These are phyloP conservation scores for Favolaschia claudopus DNA, from an alignment of 768 basidiomycete genomes.

Conservation along the genomic window DNA sequence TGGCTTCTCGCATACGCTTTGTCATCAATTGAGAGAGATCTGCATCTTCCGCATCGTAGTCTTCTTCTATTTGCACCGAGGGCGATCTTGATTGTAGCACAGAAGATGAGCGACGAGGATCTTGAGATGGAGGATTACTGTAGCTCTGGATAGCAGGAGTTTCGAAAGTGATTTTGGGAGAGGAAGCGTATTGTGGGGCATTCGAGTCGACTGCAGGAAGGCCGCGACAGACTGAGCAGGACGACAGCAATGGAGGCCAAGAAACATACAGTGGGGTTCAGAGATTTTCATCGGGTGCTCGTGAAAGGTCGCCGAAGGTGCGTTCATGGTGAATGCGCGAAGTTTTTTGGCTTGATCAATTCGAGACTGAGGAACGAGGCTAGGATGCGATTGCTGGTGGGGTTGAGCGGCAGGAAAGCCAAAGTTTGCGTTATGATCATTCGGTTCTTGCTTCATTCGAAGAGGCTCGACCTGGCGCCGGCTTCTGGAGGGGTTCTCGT, in stretches of 20 bases:
- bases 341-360: conserved; percentile 13
- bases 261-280: conserved; percentile 10
- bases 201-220: conserved; percentile 11
- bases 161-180: conserved; percentile 13
- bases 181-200: conserved; percentile 17
- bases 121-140: neutral
- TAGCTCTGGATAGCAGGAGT: conserved; percentile 2
- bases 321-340: conserved; percentile 22
- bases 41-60: conserved; percentile 26
- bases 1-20: conserved; percentile 31
- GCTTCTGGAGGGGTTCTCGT: too few species aligned
- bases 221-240: neutral
- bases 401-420: conserved; percentile 6
- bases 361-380: conserved; percentile 18
- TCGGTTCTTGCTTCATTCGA: conserved; percentile 26
- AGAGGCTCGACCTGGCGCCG: conserved; percentile 11
- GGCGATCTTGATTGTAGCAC: conserved; percentile 11
- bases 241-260: neutral
- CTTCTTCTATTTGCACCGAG: conserved; percentile 14
- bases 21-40: conserved; percentile 31
- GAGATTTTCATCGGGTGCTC: conserved; percentile 3
- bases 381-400: conserved; percentile 4
- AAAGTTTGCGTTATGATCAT: conserved; percentile 1
- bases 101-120: neutral
- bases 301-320: conserved; percentile 5